Evolutionary conservation across 2,329 filamentous ascomycete species (phyloP).

Genomic region (Bipolaris gigantea): DNA sequence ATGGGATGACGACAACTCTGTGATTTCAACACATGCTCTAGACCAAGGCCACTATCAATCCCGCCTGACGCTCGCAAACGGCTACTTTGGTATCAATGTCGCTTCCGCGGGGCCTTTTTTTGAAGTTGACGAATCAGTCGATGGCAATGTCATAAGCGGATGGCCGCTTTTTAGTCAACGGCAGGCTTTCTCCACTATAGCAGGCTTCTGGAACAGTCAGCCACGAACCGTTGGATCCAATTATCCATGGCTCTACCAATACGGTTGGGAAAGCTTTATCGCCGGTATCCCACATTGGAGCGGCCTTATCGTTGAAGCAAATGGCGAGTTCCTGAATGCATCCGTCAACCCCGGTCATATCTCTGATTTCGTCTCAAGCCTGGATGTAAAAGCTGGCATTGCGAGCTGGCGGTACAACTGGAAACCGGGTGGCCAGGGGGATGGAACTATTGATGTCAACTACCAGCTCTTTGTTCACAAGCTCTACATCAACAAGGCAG

Average conservation of each 20-base stretch:
- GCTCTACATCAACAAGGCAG: constrained; percentile 62
- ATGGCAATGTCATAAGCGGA: constrained; percentile 60
- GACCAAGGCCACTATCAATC: constrained; percentile 63
- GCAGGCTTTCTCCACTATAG: constrained; percentile 68
- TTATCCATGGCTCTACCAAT: constrained; percentile 69
- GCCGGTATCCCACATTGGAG: constrained; percentile 71
- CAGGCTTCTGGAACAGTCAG: constrained; percentile 67
- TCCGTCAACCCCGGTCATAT: constrained; percentile 62
- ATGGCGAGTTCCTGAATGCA: constrained; percentile 60
- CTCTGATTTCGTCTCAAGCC: constrained; percentile 61
- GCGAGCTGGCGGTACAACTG: constrained; percentile 68
- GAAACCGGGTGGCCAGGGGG: constrained; percentile 54
- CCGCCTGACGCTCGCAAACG: constrained; percentile 58
- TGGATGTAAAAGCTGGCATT: constrained; percentile 65
- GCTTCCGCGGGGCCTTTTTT: constrained; percentile 66
- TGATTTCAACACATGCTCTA: constrained; percentile 55
- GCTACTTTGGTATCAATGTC: constrained; percentile 66
- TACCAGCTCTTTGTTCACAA: constrained; percentile 70
- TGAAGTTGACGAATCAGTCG: constrained; percentile 56
- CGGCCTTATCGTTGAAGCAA: constrained; percentile 60
- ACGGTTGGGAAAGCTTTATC: constrained; percentile 71
- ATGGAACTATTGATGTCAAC: constrained; percentile 58
- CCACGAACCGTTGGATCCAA: constrained; percentile 62
- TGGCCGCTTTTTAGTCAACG: constrained; percentile 68
- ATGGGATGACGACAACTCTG: constrained; percentile 63